Evolutionary conservation across 2,329 filamentous ascomycete species (phyloP), one percentile per base, ranked within the genome.

Genomic region (Domatiomyces catenatus): DNA sequence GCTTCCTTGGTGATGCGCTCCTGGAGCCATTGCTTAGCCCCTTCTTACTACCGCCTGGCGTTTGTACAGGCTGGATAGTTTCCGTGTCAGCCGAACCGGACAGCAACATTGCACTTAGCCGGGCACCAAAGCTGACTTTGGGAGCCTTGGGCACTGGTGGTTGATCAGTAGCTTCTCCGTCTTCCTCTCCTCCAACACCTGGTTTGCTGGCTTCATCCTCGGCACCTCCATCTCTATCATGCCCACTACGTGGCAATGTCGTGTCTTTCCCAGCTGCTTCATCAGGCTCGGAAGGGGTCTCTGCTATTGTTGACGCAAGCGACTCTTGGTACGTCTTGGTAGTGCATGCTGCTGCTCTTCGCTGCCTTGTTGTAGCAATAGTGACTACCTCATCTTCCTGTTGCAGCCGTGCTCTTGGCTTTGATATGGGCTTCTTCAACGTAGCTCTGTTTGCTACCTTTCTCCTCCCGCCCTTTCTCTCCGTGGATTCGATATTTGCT

Each of bases 1-100:
- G 49, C 18, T 22, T 52, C 39, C 15, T 51, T 47, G 42, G 26
- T 12, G 15, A 55, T 48, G 7, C 51, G 44, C n/a, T 50, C 49
- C 26, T 52, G 44, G 42, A 51, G 47, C 20, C 28, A 46, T 22
- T 44, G 20, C 8, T 49, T 17, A 10, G 47, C 51, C 53, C 46
- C 20, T 20, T 18, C 22, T 48, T 12, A 3, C 50, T 47, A 50
- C 47, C 20, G 24, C 10, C 20, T 42, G 8, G 20, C n/a, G 47
- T 15, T 6, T 15, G 32, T 19, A 18, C 17, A 24, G n/a, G 17
- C 24, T 19, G 32, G 15, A 39, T 39, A 10, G 15, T 39, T 12
- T 39, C 32, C 32, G 15, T 15, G 5, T 39, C 32, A 15, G 12
- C 10, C 15, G 32, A 12, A 39, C 10, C 32, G 5, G 32, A 39